These are phyloP conservation scores for Cicer arietinum DNA, from an alignment of 306 rosid species.

Conservation along the genomic window DNA sequence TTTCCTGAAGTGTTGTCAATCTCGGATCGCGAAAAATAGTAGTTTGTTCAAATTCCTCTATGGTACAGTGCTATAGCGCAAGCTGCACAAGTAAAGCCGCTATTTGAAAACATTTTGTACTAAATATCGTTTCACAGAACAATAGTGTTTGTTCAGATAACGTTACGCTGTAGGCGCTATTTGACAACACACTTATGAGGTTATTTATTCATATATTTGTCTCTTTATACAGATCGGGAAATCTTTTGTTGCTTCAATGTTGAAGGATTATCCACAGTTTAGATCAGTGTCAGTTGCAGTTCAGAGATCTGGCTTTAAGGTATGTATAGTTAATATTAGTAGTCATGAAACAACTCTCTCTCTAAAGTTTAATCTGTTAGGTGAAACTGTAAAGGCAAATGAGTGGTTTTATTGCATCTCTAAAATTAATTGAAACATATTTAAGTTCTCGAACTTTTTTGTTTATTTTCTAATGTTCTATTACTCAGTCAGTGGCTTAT, in stretches of 20 bases:
- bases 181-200: not conserved
- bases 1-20: not conserved
- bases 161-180: too few relatives aligned
- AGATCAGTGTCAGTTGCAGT: constrained; percentile 77
- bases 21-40: too few relatives aligned
- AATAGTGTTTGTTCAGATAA: too few relatives aligned
- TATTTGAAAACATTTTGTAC: too few relatives aligned
- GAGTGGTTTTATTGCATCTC: constrained; percentile 26
- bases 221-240: constrained; percentile 68
- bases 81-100: too few relatives aligned
- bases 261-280: constrained; percentile 95
- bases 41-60: too few relatives aligned
- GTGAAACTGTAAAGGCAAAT: constrained; percentile 23
- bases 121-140: too few relatives aligned
- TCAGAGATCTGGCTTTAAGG: constrained; percentile 91
- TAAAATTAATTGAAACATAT: not conserved
- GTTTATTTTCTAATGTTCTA: too few relatives aligned
- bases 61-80: too few relatives aligned
- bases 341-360: not conserved
- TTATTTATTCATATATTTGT: constrained; percentile 37
- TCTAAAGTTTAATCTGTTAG: constrained; percentile 6
- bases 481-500: not conserved
- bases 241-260: constrained; percentile 72
- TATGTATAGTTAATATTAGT: constrained; percentile 43
- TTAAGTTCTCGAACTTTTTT: too few relatives aligned